Percentiles rank a stretch among this genome's conserved stretches.
These are phyloP conservation scores for Hevea brasiliensis DNA, from an alignment of 345 rosid species.

Conservation along the genomic window DNA sequence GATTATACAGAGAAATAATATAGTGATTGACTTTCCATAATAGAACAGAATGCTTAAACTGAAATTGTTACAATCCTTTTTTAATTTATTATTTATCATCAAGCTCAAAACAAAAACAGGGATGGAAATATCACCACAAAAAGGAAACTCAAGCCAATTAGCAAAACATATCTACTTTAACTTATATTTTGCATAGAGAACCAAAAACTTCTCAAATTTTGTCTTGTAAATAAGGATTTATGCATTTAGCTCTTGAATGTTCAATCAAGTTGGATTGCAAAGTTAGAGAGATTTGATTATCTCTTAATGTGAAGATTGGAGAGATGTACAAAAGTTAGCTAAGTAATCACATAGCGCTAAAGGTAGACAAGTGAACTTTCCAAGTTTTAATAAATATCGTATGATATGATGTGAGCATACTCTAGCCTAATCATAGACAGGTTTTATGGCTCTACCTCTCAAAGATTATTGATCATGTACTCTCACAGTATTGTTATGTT, in stretches of 20 bases:
- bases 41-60: neutral
- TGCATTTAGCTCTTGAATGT: neutral
- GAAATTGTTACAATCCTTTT: neutral
- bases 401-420: neutral
- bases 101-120: neutral
- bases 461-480: neutral
- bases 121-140: neutral
- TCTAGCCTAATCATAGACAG: neutral
- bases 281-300: neutral
- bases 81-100: neutral
- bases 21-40: too few species aligned
- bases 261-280: neutral
- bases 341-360: neutral
- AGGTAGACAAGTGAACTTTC: neutral
- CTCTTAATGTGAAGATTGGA: neutral
- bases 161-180: neutral
- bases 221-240: neutral
- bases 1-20: too few species aligned
- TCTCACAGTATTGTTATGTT: neutral
- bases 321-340: neutral
- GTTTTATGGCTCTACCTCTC: neutral
- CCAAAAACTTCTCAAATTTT: neutral
- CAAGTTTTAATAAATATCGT: neutral
- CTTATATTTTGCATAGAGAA: neutral
- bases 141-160: neutral